Conservation (phyloP, 2,329 filamentous ascomycete species). For the Colletotrichum incanum region DNA sequence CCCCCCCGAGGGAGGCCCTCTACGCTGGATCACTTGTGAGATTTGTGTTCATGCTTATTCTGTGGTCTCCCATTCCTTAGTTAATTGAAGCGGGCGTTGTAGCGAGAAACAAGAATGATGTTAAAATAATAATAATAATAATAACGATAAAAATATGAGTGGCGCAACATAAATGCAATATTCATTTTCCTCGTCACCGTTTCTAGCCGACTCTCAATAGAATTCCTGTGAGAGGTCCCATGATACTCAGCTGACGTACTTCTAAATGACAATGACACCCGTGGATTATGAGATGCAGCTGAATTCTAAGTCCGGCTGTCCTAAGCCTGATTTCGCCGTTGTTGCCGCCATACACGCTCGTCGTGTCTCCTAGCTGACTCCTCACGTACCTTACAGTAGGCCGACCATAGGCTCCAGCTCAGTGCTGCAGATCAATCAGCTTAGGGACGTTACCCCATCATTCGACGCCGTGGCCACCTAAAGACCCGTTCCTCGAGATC, state of each 20-base stretch:
- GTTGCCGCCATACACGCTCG: neutral
- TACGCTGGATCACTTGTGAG: constrained; percentile 21
- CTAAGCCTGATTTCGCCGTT: constrained; percentile 1
- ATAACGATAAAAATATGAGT: neutral
- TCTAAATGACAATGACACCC: neutral
- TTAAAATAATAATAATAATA: neutral
- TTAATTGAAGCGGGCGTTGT: neutral
- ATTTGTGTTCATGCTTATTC: constrained; percentile 42
- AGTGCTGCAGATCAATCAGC: constrained; percentile 31
- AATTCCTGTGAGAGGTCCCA: neutral
- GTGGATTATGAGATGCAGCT: neutral
- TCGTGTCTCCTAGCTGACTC: no score
- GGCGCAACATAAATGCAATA: neutral
- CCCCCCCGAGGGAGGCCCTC: neutral
- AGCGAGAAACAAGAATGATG: neutral
- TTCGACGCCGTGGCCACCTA: constrained; percentile 25
- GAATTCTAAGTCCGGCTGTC: neutral
- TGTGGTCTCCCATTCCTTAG: constrained; percentile 18
- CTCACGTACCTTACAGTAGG: constrained; percentile 24
- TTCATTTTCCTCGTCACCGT: neutral
- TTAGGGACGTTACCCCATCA: neutral
- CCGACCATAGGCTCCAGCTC: neutral
- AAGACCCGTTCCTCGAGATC: constrained; percentile 16
- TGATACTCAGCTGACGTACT: constrained; percentile 4
- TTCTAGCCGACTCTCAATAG: neutral